These are phyloP conservation scores for Anthoceros angustus DNA, from an alignment of 225 moss, liverwort and hornwort genomes.

Conservation along the genomic window DNA sequence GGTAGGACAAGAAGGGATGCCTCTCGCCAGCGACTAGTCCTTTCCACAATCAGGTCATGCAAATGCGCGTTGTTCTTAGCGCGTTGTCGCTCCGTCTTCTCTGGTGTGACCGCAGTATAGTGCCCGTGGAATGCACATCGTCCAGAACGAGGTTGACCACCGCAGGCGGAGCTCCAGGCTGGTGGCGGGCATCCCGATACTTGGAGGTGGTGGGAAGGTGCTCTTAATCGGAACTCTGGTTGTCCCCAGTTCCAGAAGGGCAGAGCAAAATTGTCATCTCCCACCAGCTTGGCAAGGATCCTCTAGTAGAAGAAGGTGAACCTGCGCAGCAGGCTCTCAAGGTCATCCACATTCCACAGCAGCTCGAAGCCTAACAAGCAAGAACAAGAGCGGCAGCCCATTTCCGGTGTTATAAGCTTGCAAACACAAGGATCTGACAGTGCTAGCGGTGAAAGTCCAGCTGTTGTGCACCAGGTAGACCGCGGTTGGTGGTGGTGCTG, in stretches of 20 bases:
- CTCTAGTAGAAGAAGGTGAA: background rate
- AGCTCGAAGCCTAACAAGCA: background rate
- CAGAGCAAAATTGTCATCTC: background rate
- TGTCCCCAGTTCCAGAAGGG: background rate
- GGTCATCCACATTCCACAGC: background rate
- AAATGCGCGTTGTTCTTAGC: too few species aligned
- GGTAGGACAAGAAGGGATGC: too few species aligned
- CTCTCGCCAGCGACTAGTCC: too few species aligned
- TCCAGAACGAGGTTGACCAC: too few species aligned
- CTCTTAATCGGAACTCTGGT: background rate
- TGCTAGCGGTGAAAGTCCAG: background rate
- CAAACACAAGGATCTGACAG: too few species aligned
- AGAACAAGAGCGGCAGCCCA: too few species aligned
- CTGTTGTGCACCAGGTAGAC: background rate
- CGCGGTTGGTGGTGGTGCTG: background rate
- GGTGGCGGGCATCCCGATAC: background rate
- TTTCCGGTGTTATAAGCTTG: too few species aligned
- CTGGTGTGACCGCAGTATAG: too few species aligned
- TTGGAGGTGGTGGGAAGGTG: background rate
- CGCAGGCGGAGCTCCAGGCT: background rate
- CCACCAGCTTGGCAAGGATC: constrained; percentile 5
- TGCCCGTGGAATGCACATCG: too few species aligned
- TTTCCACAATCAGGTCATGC: too few species aligned
- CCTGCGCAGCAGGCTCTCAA: background rate
- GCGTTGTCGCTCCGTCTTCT: too few species aligned